These are phyloP conservation scores for Kuraishia borneana DNA, from an alignment of 805 yeast genomes.

Conservation along the genomic window DNA sequence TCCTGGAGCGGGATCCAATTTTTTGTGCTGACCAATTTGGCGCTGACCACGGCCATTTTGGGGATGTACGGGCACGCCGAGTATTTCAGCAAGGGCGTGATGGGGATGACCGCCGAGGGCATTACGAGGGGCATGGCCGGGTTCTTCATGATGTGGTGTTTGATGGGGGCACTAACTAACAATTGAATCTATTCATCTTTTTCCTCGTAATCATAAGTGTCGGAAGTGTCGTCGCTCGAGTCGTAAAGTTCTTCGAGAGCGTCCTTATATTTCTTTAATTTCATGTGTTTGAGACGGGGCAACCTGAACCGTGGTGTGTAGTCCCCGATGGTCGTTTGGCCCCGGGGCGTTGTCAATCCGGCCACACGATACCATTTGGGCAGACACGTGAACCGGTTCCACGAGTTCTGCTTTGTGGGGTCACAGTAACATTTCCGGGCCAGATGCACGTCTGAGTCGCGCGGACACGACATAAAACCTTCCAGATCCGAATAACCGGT, in stretches of 20 bases:
- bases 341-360: constrained; percentile 2
- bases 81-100: constrained; percentile 27
- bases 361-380: constrained; percentile 22
- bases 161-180: constrained; percentile 14
- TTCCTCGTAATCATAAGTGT: not conserved
- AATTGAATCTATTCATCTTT: not conserved
- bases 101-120: constrained; percentile 30
- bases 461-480: constrained; percentile 11
- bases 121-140: constrained; percentile 38
- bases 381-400: constrained; percentile 38
- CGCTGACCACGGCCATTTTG: constrained; percentile 21
- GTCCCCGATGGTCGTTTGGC: too few relatives aligned
- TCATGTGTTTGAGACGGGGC: not conserved
- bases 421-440: constrained; percentile 13
- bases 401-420: constrained; percentile 23
- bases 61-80: constrained; percentile 20
- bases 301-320: not conserved
- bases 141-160: constrained; percentile 48
- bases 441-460: constrained; percentile 5
- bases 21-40: constrained; percentile 24
- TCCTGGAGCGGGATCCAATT: constrained; percentile 35
- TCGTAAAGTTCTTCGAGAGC: not conserved
- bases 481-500: constrained; percentile 10
- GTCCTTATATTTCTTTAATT: not conserved
- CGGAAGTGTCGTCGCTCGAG: not conserved